These are phyloP conservation scores for Kwoniella pini DNA, from an alignment of 768 basidiomycete genomes.

Conservation along the genomic window DNA sequence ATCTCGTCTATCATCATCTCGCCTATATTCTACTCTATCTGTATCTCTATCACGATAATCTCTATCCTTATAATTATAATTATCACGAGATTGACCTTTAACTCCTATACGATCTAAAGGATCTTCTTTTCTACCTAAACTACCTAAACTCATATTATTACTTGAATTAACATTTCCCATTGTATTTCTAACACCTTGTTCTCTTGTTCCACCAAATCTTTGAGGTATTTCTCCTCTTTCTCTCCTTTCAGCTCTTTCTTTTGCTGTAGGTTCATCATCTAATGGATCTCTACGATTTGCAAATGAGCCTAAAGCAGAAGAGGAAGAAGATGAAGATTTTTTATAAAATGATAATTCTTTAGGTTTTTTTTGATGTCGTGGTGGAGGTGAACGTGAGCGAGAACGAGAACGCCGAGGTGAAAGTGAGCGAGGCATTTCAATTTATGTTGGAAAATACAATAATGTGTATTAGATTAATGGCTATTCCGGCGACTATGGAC, in stretches of 20 bases:
- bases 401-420: too few species aligned
- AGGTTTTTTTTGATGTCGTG: slow-evolving; percentile 25
- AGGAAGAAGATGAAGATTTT: slow-evolving; percentile 30
- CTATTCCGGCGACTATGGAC: too few species aligned
- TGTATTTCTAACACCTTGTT: slow-evolving; percentile 47
- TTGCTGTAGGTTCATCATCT: slow-evolving; percentile 35
- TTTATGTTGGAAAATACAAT: too few species aligned
- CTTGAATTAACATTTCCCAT: slow-evolving; percentile 29
- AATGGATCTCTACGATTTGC: slow-evolving; percentile 44
- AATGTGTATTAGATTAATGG: not conserved
- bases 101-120: slow-evolving; percentile 40
- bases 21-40: slow-evolving; percentile 5
- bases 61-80: slow-evolving; percentile 16
- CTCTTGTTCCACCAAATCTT: slow-evolving; percentile 47
- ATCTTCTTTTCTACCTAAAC: slow-evolving; percentile 34
- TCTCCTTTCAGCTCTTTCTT: slow-evolving; percentile 37
- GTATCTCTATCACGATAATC: slow-evolving; percentile 9
- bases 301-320: slow-evolving; percentile 38
- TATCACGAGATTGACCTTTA: slow-evolving; percentile 21
- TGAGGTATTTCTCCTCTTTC: slow-evolving; percentile 44
- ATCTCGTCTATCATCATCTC: slow-evolving; percentile 14
- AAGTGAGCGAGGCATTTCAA: slow-evolving; percentile 36
- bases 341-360: slow-evolving; percentile 56
- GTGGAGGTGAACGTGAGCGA: slow-evolving; percentile 34
- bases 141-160: slow-evolving; percentile 21